Evolutionary conservation across 2,329 filamentous ascomycete genomes (phyloP).

Genomic region (Colletotrichum falcatum): DNA sequence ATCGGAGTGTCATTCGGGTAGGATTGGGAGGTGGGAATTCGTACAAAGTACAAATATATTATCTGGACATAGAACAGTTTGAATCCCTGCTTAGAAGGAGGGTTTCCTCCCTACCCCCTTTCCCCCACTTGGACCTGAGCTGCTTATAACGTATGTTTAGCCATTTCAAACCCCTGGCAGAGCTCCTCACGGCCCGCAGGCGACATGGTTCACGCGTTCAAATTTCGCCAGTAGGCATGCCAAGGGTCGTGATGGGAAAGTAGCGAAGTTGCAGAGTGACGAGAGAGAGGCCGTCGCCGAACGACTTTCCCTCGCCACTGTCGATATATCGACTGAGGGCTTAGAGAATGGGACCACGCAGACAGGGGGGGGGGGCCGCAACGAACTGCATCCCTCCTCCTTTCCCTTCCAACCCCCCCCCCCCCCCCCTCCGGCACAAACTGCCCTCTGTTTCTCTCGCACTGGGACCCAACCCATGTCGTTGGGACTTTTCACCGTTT

Average conservation of each 20-base stretch:
- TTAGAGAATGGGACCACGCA: constrained; percentile 23
- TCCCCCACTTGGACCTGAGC: background rate
- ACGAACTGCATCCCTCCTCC: constrained; percentile 13
- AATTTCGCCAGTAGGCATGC: background rate
- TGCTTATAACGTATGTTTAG: no score
- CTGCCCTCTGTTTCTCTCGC: constrained; percentile 5
- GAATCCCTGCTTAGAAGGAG: constrained; percentile 5
- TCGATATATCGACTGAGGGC: constrained; percentile 3
- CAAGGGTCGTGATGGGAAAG: background rate
- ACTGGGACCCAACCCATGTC: constrained; percentile 9
- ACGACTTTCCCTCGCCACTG: background rate
- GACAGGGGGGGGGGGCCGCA: constrained; percentile 14
- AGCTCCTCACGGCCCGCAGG: constrained; percentile 1
- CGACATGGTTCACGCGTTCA: background rate
- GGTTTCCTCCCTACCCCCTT: background rate
- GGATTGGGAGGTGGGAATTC: background rate
- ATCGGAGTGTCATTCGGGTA: background rate
- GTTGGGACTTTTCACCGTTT: constrained; percentile 11
- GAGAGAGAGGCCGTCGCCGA: background rate
- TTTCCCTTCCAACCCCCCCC: background rate
- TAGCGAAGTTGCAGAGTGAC: background rate
- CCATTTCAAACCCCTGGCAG: constrained; percentile 1
- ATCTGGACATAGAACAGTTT: background rate
- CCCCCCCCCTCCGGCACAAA: constrained; percentile 16
- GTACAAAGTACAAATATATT: no score